A percentile compares a stretch with the other conserved stretches of the same genome.
phyloP scores from a whole-genome alignment of 23 red algal genomes.

The Agarophyton chilense region DNA sequence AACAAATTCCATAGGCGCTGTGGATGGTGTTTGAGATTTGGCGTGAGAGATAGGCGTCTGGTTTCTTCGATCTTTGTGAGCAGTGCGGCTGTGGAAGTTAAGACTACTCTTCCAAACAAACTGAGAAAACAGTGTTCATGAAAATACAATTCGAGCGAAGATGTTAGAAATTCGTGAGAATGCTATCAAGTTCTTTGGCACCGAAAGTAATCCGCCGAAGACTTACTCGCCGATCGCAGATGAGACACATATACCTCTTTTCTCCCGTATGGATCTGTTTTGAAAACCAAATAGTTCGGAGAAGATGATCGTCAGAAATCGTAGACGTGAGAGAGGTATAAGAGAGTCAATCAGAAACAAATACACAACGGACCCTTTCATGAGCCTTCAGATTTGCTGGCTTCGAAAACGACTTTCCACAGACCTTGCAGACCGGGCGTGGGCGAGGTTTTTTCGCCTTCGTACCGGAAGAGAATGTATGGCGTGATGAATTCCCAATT shows the following conservation, averaged over 20 bases:
- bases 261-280: slow-evolving; percentile 69
- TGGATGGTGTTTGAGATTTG: background rate
- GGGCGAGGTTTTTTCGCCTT: slow-evolving; percentile 18
- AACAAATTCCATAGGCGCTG: background rate
- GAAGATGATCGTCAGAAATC: background rate
- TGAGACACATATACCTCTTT: slow-evolving; percentile 46
- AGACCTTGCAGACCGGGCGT: slow-evolving; percentile 53
- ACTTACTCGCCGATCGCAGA: slow-evolving; percentile 45
- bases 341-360: background rate
- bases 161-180: background rate
- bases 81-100: slow-evolving; percentile 51
- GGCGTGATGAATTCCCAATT: background rate
- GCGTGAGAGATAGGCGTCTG: background rate
- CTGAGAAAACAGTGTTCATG: slow-evolving; percentile 14
- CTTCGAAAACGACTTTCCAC: slow-evolving; percentile 54
- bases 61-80: slow-evolving; percentile 28
- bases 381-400: slow-evolving; percentile 56
- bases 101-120: slow-evolving; percentile 75
- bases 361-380: slow-evolving; percentile 37
- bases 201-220: background rate
- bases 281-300: background rate
- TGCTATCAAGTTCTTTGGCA: background rate
- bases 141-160: background rate
- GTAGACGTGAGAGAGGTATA: background rate
- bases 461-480: background rate